Evolutionary conservation across 2,329 filamentous ascomycete genomes (phyloP), one percentile per base, ranked within the genome.

Genomic region (Grosmannia clavigera): DNA sequence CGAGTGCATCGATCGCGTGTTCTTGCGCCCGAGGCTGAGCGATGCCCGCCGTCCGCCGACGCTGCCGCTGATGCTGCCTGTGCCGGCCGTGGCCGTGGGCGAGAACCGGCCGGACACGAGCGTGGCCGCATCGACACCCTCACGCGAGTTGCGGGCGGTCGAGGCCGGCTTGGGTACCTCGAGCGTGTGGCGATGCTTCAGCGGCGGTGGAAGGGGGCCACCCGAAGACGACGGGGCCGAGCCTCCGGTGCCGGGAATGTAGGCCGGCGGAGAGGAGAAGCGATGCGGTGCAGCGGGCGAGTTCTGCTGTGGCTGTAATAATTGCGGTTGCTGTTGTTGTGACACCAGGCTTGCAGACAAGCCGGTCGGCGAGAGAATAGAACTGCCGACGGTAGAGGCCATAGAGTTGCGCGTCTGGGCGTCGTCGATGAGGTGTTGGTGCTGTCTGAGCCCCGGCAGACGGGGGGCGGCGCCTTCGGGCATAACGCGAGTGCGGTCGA

Each of bases 151-250:
- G 66, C 89, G 81, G 40, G 81, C 76, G n/a, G 84, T 78, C 25
- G 79, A 75, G 2, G 59, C 22, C 19, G 78, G 72, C 71, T 86
- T 88, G 9, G 92, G 91, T 0, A 96, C 90, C 72, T 96, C 90
- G 31, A 96, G 79, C 0, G 90, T 96, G 73, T 96, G 88, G 65
- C 92, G 84, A 63, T 96, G 90, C 71, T 87, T 87, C 56, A 92
- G 75, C 60, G 77, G 75, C 10, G 82, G 76, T 48, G 84, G 78
- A 53, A 78, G 71, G 61, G 78, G 51, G 27, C 22, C 40, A n/a
- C 22, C n/a, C 7, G 35, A 29, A n/a, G 65, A 59, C 0, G 61
- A 74, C 3, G 73, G 70, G 40, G 74, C 74, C n/a, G 81, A 79
- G 1, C 79, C 72, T 46, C 72, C 70, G 22, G 72, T 66, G 35